phyloP scores from a whole-genome alignment of 2,329 filamentous ascomycete genomes.

The Fusarium vanettenii region DNA sequence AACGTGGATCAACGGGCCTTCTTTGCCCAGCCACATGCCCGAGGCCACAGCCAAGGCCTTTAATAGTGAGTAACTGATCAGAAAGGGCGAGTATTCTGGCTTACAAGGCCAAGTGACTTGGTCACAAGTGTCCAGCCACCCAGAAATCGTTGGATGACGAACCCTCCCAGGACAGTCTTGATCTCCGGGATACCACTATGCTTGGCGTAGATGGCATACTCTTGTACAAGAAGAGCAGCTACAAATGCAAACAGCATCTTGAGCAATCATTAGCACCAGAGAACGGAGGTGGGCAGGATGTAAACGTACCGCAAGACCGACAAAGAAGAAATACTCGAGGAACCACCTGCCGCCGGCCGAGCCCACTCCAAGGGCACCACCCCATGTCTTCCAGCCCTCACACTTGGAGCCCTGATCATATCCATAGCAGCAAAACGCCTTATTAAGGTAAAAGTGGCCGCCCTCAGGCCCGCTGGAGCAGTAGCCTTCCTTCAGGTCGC shows the following conservation, averaged over 20 bases:
- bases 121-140: slow-evolving; percentile 89
- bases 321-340: slow-evolving; percentile 88
- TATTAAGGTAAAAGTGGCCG: slow-evolving; percentile 91
- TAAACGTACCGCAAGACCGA: slow-evolving; percentile 78
- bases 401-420: slow-evolving; percentile 87
- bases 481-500: slow-evolving; percentile 90
- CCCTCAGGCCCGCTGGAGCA: slow-evolving; percentile 81
- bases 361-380: slow-evolving; percentile 74
- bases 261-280: slow-evolving; percentile 24
- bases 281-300: neutral
- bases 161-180: slow-evolving; percentile 94
- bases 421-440: slow-evolving; percentile 92
- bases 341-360: slow-evolving; percentile 80
- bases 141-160: slow-evolving; percentile 89
- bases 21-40: slow-evolving; percentile 96
- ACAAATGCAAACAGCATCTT: slow-evolving; percentile 81
- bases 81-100: slow-evolving; percentile 33
- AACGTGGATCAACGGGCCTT: slow-evolving; percentile 94
- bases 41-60: slow-evolving; percentile 92
- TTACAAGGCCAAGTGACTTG: slow-evolving; percentile 88
- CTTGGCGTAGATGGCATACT: slow-evolving; percentile 88
- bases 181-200: slow-evolving; percentile 98
- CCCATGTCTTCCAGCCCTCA: slow-evolving; percentile 89
- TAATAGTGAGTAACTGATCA: slow-evolving; percentile 34
- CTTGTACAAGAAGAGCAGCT: slow-evolving; percentile 82